Evolutionary conservation across 768 basidiomycete species (phyloP), one percentile per base, ranked within the genome.

Genomic region (Panus rudis): DNA sequence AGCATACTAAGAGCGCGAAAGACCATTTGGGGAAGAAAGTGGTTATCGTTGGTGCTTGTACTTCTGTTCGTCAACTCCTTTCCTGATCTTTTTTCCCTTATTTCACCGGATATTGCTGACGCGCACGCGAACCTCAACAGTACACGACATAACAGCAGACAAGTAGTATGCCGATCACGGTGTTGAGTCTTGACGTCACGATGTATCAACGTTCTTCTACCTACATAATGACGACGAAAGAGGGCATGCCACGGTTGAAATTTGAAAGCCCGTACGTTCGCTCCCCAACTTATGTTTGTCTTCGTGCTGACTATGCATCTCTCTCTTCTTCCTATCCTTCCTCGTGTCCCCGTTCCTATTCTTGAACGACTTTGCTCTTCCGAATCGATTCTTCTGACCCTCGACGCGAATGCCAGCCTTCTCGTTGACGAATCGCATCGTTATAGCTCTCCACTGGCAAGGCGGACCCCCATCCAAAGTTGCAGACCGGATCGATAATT

Each of bases 31-130:
- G 80, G 6, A 83, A 84, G 65, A 81, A 76, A 51, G 80, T 74
- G 4, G 65, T 84, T 1, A 66, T 85, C n/a, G 65, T 86, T 2
- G 82, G 84, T 12, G 73, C 81, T n/a, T 76, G 78, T 32, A 81
- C 74, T 39, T 80, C 81, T 16, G 72, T 73, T 73, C 24, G 52
- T 13, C 41, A 5, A 13, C 11, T 43, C 39, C 22, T 19, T 6
- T 20, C 17, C 6, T n/a, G 70, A 12, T 64, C 17, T 28, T 12
- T 20, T 3, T 11, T 4, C 17, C 21, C 13, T 17, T 37, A 27
- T 42, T 8, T 22, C 3, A n/a, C n/a, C n/a, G 28, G 10, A n/a
- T n/a, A 30, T n/a, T 30, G 28, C 28, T 30, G 10, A 30, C n/a
- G n/a, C 28, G n/a, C 28, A 30, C n/a, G n/a, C n/a, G n/a, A n/a